These are phyloP conservation scores for Scutellaria barbata DNA, from an alignment of 257 asterid species.

Conservation along the genomic window DNA sequence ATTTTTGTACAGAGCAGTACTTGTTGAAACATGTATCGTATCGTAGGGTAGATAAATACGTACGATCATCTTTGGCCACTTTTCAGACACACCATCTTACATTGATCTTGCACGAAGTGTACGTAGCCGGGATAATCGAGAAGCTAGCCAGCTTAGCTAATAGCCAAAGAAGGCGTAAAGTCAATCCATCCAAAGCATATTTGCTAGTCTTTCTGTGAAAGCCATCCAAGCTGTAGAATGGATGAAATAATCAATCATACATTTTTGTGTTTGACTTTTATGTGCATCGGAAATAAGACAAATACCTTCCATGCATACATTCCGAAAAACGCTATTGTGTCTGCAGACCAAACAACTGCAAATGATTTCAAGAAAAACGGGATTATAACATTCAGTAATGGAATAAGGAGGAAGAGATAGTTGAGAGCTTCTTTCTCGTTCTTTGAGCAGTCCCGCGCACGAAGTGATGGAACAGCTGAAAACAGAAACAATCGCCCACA, in stretches of 20 bases:
- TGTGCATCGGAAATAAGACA: background rate
- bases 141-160: background rate
- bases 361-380: conserved; percentile 93
- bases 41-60: background rate
- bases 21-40: background rate
- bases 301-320: conserved; percentile 98
- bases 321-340: conserved; percentile 71
- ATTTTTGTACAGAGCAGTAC: background rate
- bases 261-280: background rate
- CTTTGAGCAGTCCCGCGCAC: conserved; percentile 96
- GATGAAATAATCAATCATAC: background rate
- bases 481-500: conserved; percentile 24
- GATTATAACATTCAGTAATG: conserved; percentile 73
- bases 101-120: conserved; percentile 6
- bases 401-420: conserved; percentile 81
- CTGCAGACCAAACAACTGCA: conserved; percentile 97
- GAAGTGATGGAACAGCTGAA: conserved; percentile 94
- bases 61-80: background rate
- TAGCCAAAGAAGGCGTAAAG: conserved; percentile 5
- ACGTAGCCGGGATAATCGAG: conserved; percentile 22
- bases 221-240: conserved; percentile 52
- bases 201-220: conserved; percentile 46
- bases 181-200: conserved; percentile 3
- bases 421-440: conserved; percentile 96
- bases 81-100: background rate